Evolutionary conservation across 1,284 basidiomycete genomes (phyloP), one percentile per base, ranked within the genome.

Genomic region (Trichosporon faecale): DNA sequence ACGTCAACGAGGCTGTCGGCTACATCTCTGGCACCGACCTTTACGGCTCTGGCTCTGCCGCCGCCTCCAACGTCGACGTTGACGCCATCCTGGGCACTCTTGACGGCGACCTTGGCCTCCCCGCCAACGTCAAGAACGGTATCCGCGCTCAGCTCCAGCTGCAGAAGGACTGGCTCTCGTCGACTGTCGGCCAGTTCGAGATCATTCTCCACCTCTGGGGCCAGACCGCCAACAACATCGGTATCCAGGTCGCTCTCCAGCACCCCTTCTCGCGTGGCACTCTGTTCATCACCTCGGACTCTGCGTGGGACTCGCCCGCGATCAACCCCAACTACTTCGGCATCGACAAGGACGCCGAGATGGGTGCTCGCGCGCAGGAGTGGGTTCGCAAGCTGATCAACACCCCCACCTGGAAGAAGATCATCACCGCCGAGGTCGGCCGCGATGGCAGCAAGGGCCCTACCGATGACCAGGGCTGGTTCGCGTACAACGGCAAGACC

Each of bases 51-150:
- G 52, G 67, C 11, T 6, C 66, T 21, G 71, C 68, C 18, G 73
- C 77, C n/a, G 37, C 74, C 6, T 66, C 68, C 21, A 90, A 88
- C 16, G 87, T 93, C 27, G 66, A 70, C 55, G 84, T 89, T 12
- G 86, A 87, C 72, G 88, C 89, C 76, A 88, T 90, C 74, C 89
- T 93, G n/a, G 86, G 88, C 64, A 90, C 93, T 78, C 91, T 94
- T 72, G 74, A 76, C 25, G 72, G 70, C 9, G 77, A 76, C 73
- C 70, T 78, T 33, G 55, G 63, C 12, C 76, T 82, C 8, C 83
- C 83, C 3, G 35, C 67, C 25, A 76, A 66, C 33, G 82, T 83
- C 21, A 74, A 79, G 16, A 73, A 72, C 31, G 82, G 82, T 66
- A 72, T 82, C 21, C 60, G 68, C 4, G 77, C 73, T 18, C 83